Percentiles rank a stretch among this genome's conserved stretches.
phyloP scores from a whole-genome alignment of 1,284 basidiomycete species.

The Trichosporon sp. region DNA sequence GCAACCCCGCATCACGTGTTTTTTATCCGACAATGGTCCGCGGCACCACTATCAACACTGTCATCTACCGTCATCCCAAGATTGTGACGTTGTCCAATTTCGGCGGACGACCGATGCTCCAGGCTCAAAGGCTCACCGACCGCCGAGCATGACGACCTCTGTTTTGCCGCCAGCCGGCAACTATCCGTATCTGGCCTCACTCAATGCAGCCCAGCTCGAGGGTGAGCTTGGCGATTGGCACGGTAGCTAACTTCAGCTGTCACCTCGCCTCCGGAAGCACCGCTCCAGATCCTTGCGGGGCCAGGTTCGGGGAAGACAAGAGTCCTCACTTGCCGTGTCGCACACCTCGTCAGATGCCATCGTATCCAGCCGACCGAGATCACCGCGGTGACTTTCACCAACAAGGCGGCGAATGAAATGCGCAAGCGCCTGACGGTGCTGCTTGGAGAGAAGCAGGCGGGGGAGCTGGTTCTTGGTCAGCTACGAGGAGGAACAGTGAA shows the following conservation, averaged over 20 bases:
- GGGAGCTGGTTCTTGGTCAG: conserved; percentile 64
- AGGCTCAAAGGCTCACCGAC: neutral
- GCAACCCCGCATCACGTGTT: conserved; percentile 5
- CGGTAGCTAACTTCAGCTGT: conserved; percentile 62
- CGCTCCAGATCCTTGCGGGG: conserved; percentile 80
- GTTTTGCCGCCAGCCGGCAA: neutral
- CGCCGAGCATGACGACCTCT: conserved; percentile 3
- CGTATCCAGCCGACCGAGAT: conserved; percentile 65
- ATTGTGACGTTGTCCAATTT: neutral
- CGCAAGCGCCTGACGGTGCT: conserved; percentile 69
- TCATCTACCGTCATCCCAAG: conserved; percentile 16
- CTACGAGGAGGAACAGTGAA: too few relatives aligned
- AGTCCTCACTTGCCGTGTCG: conserved; percentile 78
- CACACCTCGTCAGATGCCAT: conserved; percentile 69
- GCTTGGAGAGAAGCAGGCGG: conserved; percentile 68
- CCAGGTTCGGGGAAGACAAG: conserved; percentile 73
- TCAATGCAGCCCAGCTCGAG: conserved; percentile 49
- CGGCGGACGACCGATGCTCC: neutral
- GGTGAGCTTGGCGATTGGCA: conserved; percentile 30
- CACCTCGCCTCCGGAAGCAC: conserved; percentile 64
- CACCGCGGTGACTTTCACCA: conserved; percentile 81
- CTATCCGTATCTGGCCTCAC: conserved; percentile 44
- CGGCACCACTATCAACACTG: neutral
- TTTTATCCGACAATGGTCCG: conserved; percentile 8
- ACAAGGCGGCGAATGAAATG: conserved; percentile 92